phyloP scores from a whole-genome alignment of 768 basidiomycete genomes.

The Boletus vinaceobasis region DNA sequence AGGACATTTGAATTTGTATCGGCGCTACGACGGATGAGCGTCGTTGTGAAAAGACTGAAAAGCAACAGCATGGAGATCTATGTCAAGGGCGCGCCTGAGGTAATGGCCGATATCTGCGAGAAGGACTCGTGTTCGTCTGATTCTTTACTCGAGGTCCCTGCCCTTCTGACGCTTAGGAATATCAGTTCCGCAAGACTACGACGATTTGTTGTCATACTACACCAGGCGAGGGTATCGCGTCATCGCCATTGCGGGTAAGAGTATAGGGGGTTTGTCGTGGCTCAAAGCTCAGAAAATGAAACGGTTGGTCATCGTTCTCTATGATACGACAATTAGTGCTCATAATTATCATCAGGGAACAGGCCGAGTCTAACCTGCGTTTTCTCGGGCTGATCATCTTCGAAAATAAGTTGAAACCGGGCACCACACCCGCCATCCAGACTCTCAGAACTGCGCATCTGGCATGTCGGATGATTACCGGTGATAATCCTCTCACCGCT shows the following conservation, averaged over 20 bases:
- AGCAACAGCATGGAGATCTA: constrained; percentile 96
- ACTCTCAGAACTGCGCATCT: constrained; percentile 85
- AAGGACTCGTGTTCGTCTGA: constrained; percentile 77
- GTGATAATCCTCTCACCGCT: constrained; percentile 94
- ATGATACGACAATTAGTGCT: constrained; percentile 2
- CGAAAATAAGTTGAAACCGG: constrained; percentile 95
- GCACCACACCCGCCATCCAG: constrained; percentile 87
- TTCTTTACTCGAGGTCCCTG: background rate
- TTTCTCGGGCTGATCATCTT: constrained; percentile 97
- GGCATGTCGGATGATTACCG: constrained; percentile 96
- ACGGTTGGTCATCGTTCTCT: constrained; percentile 47
- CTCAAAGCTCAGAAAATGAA: constrained; percentile 96
- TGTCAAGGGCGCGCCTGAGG: constrained; percentile 98
- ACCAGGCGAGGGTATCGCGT: constrained; percentile 96
- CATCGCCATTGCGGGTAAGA: constrained; percentile 97
- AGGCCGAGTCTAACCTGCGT: constrained; percentile 84
- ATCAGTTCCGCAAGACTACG: constrained; percentile 92
- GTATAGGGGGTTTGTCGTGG: constrained; percentile 91
- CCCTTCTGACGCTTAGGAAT: constrained; percentile 12
- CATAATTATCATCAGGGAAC: constrained; percentile 56
- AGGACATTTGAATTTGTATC: constrained; percentile 97
- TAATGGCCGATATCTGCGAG: constrained; percentile 95
- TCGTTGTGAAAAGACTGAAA: constrained; percentile 92
- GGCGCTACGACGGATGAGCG: constrained; percentile 91
- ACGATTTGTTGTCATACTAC: constrained; percentile 94